Base-by-base conservation (phyloP, 2,329 filamentous ascomycete genomes). In the Fusarium pseudoanthophilum region DNA sequence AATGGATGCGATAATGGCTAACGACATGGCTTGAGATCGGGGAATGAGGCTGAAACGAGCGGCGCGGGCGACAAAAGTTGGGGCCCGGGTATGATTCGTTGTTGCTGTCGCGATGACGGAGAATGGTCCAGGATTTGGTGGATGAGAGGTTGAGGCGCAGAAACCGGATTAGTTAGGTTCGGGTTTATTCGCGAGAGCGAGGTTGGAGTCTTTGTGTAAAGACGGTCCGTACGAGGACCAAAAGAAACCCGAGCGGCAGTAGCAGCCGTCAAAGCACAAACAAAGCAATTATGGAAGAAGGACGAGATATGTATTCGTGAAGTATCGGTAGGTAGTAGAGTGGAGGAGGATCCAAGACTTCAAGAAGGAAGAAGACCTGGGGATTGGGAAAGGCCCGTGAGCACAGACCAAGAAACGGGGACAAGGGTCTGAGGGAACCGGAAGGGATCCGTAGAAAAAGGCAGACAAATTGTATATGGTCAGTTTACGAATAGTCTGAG, bases 11-110 rank as follows among this genome's bases (percentile, higher is more conserved):
- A 55, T 52, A 63, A 60, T 68, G 72, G 59, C 68, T 45, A 63
- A 55, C 62, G 65, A 73, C 77, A 78, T 78, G 73, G 60, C 75
- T 73, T 64, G 65, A 28, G 49, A 32, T 72, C 18, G 57, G 45
- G 28, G 39, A 72, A 65, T 65, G 64, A 40, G 62, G 60, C 51
- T 67, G 63, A 64, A 71, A 67, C 66, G 55, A 72, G 64, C 60
- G 70, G 71, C 64, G 75, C 61, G 64, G 60, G 68, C 66, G 60
- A 69, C 43, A 40, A 64, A 64, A 65, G 49, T 57, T 40, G 52
- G 57, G 45, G 40, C 46, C 28, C 48, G 28, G 56, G 36, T 58
- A 36, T 56, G 28, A 51, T 52, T 60, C 57, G 62, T 68, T 43
- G 52, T 49, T 49, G 46, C 57, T 58, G 52, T 58, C 52, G 42